Conservation (phyloP, 495 filamentous ascomycete genomes). For the Penicillium arizonense region DNA sequence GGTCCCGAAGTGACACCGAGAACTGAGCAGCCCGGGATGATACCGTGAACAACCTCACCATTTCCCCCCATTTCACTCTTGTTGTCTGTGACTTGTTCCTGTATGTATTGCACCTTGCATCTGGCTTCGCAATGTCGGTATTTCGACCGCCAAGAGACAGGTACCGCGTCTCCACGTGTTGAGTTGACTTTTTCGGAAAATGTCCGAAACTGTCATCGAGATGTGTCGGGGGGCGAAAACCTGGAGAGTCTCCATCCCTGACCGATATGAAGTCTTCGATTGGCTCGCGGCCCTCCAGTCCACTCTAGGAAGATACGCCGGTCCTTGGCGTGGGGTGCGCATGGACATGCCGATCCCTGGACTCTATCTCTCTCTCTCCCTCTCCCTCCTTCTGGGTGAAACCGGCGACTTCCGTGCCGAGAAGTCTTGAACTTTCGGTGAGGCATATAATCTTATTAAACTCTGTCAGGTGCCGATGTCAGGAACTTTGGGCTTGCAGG, state of each 20-base stretch:
- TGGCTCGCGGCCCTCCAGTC: not conserved
- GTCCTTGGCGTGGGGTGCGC: conserved; percentile 10
- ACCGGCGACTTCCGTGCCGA: not conserved
- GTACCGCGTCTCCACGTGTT: too few species aligned
- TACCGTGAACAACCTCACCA: too few species aligned
- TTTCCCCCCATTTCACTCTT: too few species aligned
- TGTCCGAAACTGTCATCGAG: too few species aligned
- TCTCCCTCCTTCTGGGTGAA: too few species aligned
- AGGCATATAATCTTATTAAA: conserved; percentile 5
- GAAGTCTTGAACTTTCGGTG: not conserved
- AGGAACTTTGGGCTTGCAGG: not conserved
- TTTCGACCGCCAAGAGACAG: too few species aligned
- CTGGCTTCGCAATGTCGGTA: too few species aligned
- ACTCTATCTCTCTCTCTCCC: not conserved
- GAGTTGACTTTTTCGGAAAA: too few species aligned
- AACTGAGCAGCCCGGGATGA: too few species aligned
- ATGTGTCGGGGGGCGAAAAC: not conserved
- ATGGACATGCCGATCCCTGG: not conserved
- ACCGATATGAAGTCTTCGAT: not conserved
- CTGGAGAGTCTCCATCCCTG: not conserved
- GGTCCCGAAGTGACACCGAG: not conserved
- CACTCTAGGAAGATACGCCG: not conserved
- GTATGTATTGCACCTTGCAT: too few species aligned
- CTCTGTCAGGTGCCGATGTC: not conserved
- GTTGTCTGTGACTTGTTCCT: too few species aligned